Evolutionary conservation across 305 asterid genomes (phyloP).

Genomic region (Fraxinus ornus): DNA sequence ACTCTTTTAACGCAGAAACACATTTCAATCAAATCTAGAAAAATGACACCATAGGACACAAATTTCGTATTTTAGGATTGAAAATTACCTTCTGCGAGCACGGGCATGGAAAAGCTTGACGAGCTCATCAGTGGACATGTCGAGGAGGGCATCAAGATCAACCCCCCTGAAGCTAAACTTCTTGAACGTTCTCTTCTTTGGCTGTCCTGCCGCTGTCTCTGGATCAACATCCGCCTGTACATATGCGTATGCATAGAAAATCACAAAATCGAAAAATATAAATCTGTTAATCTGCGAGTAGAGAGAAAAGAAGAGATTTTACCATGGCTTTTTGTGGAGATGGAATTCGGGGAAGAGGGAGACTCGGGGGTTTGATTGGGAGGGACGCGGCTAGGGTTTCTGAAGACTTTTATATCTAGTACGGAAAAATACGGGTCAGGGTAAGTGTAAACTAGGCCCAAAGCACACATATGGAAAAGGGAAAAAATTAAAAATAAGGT

Average conservation of each 20-base stretch:
- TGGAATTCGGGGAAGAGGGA: background rate
- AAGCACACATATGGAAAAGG: no score
- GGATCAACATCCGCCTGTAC: slow-evolving; percentile 46
- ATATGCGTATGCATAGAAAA: background rate
- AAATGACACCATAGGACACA: background rate
- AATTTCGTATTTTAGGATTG: background rate
- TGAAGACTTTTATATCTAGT: background rate
- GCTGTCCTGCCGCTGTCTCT: slow-evolving; percentile 46
- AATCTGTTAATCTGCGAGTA: background rate
- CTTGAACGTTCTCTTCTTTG: slow-evolving; percentile 59
- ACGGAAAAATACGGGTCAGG: background rate
- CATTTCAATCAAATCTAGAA: background rate
- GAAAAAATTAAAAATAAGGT: no score
- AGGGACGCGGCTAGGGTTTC: slow-evolving; percentile 25
- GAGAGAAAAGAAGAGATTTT: background rate
- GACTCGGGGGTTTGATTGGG: background rate
- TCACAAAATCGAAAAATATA: background rate
- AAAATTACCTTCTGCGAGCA: slow-evolving; percentile 40
- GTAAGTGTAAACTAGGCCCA: no score
- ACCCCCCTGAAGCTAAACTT: slow-evolving; percentile 56
- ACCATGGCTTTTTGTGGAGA: slow-evolving; percentile 29
- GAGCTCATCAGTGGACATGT: slow-evolving; percentile 47
- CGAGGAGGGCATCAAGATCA: slow-evolving; percentile 52
- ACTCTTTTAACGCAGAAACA: background rate
- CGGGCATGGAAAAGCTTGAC: slow-evolving; percentile 52